Base-by-base conservation (phyloP, 2,329 filamentous ascomycete genomes). In the Botrytis squamosa region DNA sequence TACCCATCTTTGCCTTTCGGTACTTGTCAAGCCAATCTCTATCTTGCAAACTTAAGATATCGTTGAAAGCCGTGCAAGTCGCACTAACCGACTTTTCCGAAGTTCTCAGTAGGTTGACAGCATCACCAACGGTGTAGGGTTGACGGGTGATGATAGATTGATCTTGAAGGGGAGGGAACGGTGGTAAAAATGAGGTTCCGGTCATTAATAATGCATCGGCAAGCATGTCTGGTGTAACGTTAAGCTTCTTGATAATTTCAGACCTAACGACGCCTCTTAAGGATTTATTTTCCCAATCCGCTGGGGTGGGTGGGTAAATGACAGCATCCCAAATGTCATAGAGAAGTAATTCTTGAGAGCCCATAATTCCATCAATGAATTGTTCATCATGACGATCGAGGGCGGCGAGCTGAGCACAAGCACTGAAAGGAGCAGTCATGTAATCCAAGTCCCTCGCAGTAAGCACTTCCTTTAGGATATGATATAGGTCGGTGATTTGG, bases 331-430 rank as follows among this genome's bases (percentile, higher is more conserved):
- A 89, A 79, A 96, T 90, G 49, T 94, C 92, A 80, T 97, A 98
- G 52, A 97, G 87, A 70, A 98, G 89, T 60, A 95, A 86, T 82
- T 97, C 94, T 68, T 94, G 91, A 1, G 94, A 90, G 46, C 94
- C 95, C 86, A 93, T 94, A 78, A 97, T 87, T 25, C 91, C 93
- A 73, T 93, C 91, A 75, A 90, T 89, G 79, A 92, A 90, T 68
- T 89, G 88, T 18, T 88, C 88, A 74, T 92, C 87, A 71, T 86
- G 83, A 81, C 89, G 88, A 76, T 93, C 90, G 74, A 97, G 89
- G 80, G 95, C 94, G 64, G 93, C 92, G 76, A 97, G 88, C 91
- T 97, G 94, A 74, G 93, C 93, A 79, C 92, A 91, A 55, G 95
- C 94, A 82, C 92, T 94, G 85, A 94, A 97, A 1, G 95, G 95